phyloP scores from a whole-genome alignment of 345 rosid genomes.

The Citrus sinensis region DVS_A1.0 CM039163.1:5716501-5717000 shows the following conservation, averaged over 20 bases:
- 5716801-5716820: background rate
- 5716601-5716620: background rate
- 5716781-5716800: background rate
- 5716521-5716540: too few species aligned
- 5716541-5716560: background rate
- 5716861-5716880: background rate
- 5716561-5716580: background rate
- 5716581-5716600: background rate
- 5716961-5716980: background rate
- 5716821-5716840: background rate
- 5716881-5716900: background rate
- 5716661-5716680: background rate
- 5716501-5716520: background rate
- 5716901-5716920: background rate
- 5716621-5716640: background rate
- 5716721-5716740: background rate
- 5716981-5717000: constrained; percentile 5
- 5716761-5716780: constrained; percentile 6
- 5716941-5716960: background rate
- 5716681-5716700: background rate
- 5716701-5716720: background rate
- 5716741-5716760: background rate
- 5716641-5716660: background rate
- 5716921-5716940: background rate
- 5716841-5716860: background rate